A percentile compares a stretch with the other conserved stretches of the same genome.
phyloP scores from a whole-genome alignment of 2,329 filamentous ascomycete species.

The Curvularia spicifera region DNA sequence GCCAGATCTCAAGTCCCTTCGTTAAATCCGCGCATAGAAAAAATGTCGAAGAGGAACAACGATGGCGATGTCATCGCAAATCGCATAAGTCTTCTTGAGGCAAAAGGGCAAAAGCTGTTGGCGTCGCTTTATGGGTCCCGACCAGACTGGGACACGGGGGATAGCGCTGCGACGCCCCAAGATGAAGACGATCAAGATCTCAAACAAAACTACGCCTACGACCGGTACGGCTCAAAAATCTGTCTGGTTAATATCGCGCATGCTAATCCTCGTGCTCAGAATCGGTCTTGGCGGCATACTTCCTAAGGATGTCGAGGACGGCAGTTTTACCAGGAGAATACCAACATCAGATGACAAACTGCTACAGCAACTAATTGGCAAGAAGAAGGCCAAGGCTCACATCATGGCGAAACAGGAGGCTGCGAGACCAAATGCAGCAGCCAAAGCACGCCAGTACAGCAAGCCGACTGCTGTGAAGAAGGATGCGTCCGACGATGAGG shows the following conservation, averaged over 20 bases:
- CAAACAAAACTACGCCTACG: conserved; percentile 61
- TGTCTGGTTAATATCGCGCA: background rate
- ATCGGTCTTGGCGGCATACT: conserved; percentile 49
- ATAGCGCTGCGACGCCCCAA: conserved; percentile 48
- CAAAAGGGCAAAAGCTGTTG: conserved; percentile 61
- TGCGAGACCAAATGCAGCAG: conserved; percentile 27
- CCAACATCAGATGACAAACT: conserved; percentile 53
- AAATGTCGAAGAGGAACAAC: conserved; percentile 44
- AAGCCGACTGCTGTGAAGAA: conserved; percentile 25
- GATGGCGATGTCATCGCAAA: conserved; percentile 64
- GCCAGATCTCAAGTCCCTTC: conserved; percentile 15
- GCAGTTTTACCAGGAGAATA: conserved; percentile 45
- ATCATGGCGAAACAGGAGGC: conserved; percentile 34
- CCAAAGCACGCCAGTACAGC: conserved; percentile 36
- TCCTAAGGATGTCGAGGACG: conserved; percentile 48
- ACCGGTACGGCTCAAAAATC: conserved; percentile 53
- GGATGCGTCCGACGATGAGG: conserved; percentile 50
- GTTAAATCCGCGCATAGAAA: conserved; percentile 17
- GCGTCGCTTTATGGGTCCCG: conserved; percentile 63
- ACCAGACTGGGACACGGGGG: conserved; percentile 43
- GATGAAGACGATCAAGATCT: conserved; percentile 60
- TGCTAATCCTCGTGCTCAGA: conserved; percentile 27
- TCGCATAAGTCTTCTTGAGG: conserved; percentile 59
- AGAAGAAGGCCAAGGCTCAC: conserved; percentile 49
- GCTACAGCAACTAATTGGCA: conserved; percentile 52